phyloP scores from a whole-genome alignment of 768 basidiomycete genomes.

The Phanerochaete carnosa region DNA sequence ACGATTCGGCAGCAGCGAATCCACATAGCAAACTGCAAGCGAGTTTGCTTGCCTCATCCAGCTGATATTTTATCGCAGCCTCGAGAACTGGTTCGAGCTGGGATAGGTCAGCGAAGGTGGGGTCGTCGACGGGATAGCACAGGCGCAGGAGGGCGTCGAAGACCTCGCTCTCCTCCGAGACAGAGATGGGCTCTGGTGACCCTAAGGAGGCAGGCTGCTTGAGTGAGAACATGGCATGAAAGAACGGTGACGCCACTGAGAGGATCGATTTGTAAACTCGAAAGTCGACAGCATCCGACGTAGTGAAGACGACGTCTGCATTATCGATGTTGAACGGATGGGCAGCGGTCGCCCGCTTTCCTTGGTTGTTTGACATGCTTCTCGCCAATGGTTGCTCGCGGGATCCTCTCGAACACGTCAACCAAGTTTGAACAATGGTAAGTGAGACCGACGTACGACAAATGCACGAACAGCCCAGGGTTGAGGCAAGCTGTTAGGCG shows the following conservation, averaged over 20 bases:
- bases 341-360: background rate
- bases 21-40: background rate
- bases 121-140: constrained; percentile 22
- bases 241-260: constrained; percentile 4
- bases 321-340: background rate
- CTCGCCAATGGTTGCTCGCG: background rate
- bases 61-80: constrained; percentile 27
- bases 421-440: background rate
- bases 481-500: background rate
- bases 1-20: background rate
- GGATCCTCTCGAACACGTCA: background rate
- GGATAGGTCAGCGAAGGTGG: background rate
- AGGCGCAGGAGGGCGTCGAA: constrained; percentile 22
- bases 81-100: constrained; percentile 16
- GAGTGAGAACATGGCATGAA: constrained; percentile 5
- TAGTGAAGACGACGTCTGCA: background rate
- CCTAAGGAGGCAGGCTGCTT: background rate
- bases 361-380: background rate
- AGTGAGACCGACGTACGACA: background rate
- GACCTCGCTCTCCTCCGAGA: constrained; percentile 20
- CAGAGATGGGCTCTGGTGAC: background rate
- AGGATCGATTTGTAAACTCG: background rate
- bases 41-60: constrained; percentile 16
- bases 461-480: background rate
- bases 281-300: constrained; percentile 4